A percentile compares a stretch with the other conserved stretches of the same genome.
These are phyloP conservation scores for Phytophthora citrophthora DNA, from an alignment of 352 stramenopile species.

Conservation along the genomic window DNA sequence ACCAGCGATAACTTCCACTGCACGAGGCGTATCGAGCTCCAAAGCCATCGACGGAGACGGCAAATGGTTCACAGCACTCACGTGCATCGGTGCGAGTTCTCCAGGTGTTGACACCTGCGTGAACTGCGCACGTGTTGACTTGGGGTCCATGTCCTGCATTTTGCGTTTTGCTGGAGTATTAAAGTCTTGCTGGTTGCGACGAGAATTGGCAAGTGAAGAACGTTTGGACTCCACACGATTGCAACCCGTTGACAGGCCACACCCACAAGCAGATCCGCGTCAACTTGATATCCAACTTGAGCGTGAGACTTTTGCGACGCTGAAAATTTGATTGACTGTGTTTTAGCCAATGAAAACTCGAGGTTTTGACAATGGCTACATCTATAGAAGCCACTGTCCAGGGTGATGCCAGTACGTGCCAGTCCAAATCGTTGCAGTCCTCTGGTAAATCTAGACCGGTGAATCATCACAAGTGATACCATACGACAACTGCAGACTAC, in stretches of 20 bases:
- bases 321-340: constrained; percentile 19
- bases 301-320: constrained; percentile 3
- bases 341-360: constrained; percentile 1
- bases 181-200: constrained; percentile 6
- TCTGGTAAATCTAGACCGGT: constrained; percentile 4
- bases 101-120: constrained; percentile 28
- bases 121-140: constrained; percentile 38
- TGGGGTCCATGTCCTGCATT: constrained; percentile 34
- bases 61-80: constrained; percentile 28
- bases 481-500: too few species aligned
- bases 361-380: constrained; percentile 1
- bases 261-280: constrained; percentile 11
- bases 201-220: constrained; percentile 16
- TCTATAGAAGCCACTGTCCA: constrained; percentile 13
- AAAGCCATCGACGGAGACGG: constrained; percentile 26
- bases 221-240: background rate
- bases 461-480: background rate
- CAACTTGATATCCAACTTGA: constrained; percentile 17
- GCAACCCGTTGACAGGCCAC: constrained; percentile 12
- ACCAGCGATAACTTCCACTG: constrained; percentile 21
- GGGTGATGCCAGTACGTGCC: constrained; percentile 7
- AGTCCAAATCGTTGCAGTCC: background rate
- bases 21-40: constrained; percentile 36
- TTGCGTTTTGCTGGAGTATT: background rate
- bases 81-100: constrained; percentile 9